A percentile compares a stretch with the other conserved stretches of the same genome.
Evolutionary conservation across 1,139 yeast species (phyloP).

Genomic region (Suzukiozyma palmioleophila): DNA sequence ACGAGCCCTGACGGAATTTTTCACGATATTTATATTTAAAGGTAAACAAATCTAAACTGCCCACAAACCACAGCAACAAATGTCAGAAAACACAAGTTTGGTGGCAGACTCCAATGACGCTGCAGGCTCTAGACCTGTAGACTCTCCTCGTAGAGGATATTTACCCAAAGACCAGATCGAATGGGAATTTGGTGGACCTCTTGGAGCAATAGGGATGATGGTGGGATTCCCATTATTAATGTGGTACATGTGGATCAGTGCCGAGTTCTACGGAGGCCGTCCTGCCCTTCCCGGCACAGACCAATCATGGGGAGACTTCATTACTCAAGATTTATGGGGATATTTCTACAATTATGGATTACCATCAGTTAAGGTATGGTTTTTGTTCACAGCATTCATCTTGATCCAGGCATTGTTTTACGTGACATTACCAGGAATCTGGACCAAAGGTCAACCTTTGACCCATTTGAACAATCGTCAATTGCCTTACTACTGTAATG

Average conservation of each 20-base stretch:
- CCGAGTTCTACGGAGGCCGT: slow-evolving; percentile 69
- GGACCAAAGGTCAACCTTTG: slow-evolving; percentile 93
- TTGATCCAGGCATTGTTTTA: slow-evolving; percentile 71
- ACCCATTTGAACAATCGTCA: slow-evolving; percentile 74
- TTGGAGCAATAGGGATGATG: slow-evolving; percentile 94
- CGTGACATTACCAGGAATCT: slow-evolving; percentile 86
- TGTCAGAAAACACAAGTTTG: neutral
- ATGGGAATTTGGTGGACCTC: slow-evolving; percentile 91
- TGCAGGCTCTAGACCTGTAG: neutral
- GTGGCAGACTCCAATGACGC: neutral
- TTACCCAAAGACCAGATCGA: slow-evolving; percentile 43
- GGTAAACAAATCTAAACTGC: neutral
- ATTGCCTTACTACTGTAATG: slow-evolving; percentile 90
- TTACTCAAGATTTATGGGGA: slow-evolving; percentile 35
- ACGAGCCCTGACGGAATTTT: neutral
- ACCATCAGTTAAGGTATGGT: slow-evolving; percentile 67
- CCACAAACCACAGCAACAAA: neutral
- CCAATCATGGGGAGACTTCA: slow-evolving; percentile 57
- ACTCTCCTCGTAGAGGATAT: slow-evolving; percentile 21
- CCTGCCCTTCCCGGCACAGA: slow-evolving; percentile 65
- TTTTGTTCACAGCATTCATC: slow-evolving; percentile 66
- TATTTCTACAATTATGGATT: slow-evolving; percentile 54
- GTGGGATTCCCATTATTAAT: slow-evolving; percentile 85
- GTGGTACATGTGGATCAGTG: slow-evolving; percentile 97
- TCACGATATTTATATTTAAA: neutral